phyloP scores from a whole-genome alignment of 306 rosid species.

The Quercus wislizeni region DNA sequence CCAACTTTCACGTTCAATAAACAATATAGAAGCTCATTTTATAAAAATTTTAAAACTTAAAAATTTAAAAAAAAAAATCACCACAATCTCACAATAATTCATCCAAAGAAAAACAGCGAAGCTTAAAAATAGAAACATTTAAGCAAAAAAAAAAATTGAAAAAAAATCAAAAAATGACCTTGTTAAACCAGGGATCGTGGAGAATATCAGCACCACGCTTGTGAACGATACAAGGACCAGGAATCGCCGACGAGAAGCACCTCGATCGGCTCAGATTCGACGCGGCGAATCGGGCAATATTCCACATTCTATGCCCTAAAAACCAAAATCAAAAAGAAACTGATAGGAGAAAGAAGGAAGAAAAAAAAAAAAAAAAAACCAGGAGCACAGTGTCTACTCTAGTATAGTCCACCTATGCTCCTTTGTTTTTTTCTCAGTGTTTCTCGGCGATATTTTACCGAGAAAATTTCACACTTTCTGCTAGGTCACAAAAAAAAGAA shows the following conservation, averaged over 20 bases:
- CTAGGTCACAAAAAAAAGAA: neutral
- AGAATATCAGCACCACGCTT: slow-evolving; percentile 99
- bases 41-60: neutral
- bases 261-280: slow-evolving; percentile 58
- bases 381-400: neutral
- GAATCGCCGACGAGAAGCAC: slow-evolving; percentile 72
- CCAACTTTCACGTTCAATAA: neutral
- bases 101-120: neutral
- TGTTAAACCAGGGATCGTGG: slow-evolving; percentile 99
- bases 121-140: neutral
- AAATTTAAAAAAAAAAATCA: neutral
- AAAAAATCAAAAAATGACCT: slow-evolving; percentile 40
- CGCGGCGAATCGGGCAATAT: slow-evolving; percentile 58
- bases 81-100: neutral
- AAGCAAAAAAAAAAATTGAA: neutral
- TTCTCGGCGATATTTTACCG: slow-evolving; percentile 17
- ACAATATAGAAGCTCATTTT: neutral
- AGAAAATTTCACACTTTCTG: neutral
- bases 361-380: neutral
- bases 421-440: neutral
- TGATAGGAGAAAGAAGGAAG: neutral
- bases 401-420: neutral
- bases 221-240: slow-evolving; percentile 91
- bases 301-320: slow-evolving; percentile 61
- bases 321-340: neutral